phyloP scores from a whole-genome alignment of 2,329 filamentous ascomycete genomes.

The Davidsoniella neocaledoniae region DNA sequence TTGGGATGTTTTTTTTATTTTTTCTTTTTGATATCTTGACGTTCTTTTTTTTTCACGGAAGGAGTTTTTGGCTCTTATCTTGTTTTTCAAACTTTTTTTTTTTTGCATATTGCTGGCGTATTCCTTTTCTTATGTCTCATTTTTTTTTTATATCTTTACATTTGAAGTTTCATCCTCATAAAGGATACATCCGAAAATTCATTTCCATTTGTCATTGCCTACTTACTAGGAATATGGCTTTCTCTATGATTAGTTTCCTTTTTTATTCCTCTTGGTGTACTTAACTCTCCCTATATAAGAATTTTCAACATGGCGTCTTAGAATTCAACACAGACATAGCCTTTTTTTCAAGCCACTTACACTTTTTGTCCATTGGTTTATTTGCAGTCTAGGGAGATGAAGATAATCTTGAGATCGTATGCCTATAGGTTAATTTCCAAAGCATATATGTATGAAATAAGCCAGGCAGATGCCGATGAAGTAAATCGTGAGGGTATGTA shows the following conservation, averaged over 20 bases:
- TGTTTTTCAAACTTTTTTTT: background rate
- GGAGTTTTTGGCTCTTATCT: background rate
- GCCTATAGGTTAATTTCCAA: too few species aligned
- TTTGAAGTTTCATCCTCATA: background rate
- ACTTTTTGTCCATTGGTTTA: too few species aligned
- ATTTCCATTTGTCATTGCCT: background rate
- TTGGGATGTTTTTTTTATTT: background rate
- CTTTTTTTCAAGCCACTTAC: too few species aligned
- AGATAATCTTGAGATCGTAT: too few species aligned
- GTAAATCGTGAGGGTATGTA: too few species aligned
- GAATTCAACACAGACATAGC: too few species aligned
- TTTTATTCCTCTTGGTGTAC: background rate
- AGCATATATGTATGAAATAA: too few species aligned
- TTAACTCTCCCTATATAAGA: too few species aligned
- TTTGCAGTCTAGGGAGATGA: too few species aligned
- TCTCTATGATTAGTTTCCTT: background rate
- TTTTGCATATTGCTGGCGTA: slow-evolving; percentile 10
- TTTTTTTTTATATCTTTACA: slow-evolving; percentile 1
- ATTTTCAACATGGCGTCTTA: too few species aligned
- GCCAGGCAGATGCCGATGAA: too few species aligned
- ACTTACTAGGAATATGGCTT: background rate
- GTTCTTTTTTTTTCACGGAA: background rate
- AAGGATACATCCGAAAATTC: background rate
- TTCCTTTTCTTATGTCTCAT: slow-evolving; percentile 2
- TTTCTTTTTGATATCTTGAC: background rate